phyloP scores from a whole-genome alignment of 2,329 filamentous ascomycete genomes.

The Fusarium sp. region DNA sequence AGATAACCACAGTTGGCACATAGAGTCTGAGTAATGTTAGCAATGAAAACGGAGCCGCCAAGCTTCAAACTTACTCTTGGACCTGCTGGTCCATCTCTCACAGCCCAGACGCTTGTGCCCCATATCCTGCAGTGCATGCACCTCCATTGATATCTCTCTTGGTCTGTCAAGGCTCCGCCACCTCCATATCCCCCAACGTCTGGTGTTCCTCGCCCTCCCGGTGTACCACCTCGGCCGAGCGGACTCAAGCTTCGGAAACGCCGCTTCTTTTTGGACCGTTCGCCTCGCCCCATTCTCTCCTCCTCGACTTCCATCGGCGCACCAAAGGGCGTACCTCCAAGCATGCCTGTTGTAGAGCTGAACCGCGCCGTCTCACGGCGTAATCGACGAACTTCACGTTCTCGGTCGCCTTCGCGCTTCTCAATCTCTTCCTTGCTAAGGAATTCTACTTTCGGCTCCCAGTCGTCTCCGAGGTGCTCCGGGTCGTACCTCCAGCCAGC shows the following conservation, averaged over 20 bases:
- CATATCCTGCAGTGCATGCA: slow-evolving; percentile 89
- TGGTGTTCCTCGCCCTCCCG: slow-evolving; percentile 79
- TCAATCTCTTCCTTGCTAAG: slow-evolving; percentile 97
- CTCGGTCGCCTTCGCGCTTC: slow-evolving; percentile 92
- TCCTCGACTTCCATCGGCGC: slow-evolving; percentile 68
- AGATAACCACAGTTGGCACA: slow-evolving; percentile 93
- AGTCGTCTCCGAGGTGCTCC: slow-evolving; percentile 84
- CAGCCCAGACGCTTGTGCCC: slow-evolving; percentile 93
- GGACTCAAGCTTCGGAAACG: slow-evolving; percentile 91
- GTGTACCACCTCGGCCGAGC: slow-evolving; percentile 69
- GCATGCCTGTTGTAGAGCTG: slow-evolving; percentile 84
- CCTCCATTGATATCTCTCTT: slow-evolving; percentile 84
- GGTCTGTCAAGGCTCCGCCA: slow-evolving; percentile 74
- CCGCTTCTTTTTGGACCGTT: slow-evolving; percentile 94
- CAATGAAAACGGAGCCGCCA: background rate
- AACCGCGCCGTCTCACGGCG: slow-evolving; percentile 93
- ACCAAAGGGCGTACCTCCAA: slow-evolving; percentile 76
- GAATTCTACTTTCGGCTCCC: slow-evolving; percentile 83
- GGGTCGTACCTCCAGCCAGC: slow-evolving; percentile 97
- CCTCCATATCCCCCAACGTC: slow-evolving; percentile 80
- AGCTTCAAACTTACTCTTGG: slow-evolving; percentile 71
- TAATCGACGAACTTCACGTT: slow-evolving; percentile 86
- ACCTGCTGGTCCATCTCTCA: slow-evolving; percentile 88
- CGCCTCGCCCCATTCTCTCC: slow-evolving; percentile 89
- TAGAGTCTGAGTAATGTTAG: slow-evolving; percentile 67